Evolutionary conservation across 768 basidiomycete species (phyloP).

Genomic region (Amanita polypyramis): DNA sequence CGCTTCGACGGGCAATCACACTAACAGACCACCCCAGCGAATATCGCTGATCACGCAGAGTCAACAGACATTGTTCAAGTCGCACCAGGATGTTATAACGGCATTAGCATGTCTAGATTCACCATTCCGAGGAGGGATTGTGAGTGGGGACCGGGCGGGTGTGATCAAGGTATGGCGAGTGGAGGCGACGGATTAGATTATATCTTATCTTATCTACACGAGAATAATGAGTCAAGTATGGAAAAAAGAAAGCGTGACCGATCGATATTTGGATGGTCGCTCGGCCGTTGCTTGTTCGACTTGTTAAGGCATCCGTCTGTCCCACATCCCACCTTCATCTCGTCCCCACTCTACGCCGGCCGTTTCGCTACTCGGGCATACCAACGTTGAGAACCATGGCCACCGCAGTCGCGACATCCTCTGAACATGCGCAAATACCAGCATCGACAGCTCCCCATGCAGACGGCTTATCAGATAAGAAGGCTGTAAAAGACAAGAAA

Average conservation of each 20-base stretch:
- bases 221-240: constrained; percentile 3
- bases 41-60: constrained; percentile 72
- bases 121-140: constrained; percentile 84
- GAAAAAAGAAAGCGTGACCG: constrained; percentile 23
- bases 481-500: constrained; percentile 36
- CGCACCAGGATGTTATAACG: constrained; percentile 88
- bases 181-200: constrained; percentile 32
- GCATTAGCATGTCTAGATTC: constrained; percentile 82
- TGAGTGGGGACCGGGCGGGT: constrained; percentile 88
- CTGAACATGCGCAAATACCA: constrained; percentile 37
- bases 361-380: constrained; percentile 10
- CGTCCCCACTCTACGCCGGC: constrained; percentile 14
- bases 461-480: constrained; percentile 14
- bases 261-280: constrained; percentile 30
- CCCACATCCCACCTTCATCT: constrained; percentile 22
- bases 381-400: constrained; percentile 36
- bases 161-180: constrained; percentile 87
- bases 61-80: constrained; percentile 75
- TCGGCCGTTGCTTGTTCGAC: constrained; percentile 22
- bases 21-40: constrained; percentile 61
- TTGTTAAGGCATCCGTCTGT: constrained; percentile 22
- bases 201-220: background rate
- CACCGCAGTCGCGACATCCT: constrained; percentile 43
- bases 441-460: constrained; percentile 34
- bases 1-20: constrained; percentile 32